These are phyloP conservation scores for Bipolaris bicolor DNA, from an alignment of 2,329 filamentous ascomycete genomes.

Conservation along the genomic window DNA sequence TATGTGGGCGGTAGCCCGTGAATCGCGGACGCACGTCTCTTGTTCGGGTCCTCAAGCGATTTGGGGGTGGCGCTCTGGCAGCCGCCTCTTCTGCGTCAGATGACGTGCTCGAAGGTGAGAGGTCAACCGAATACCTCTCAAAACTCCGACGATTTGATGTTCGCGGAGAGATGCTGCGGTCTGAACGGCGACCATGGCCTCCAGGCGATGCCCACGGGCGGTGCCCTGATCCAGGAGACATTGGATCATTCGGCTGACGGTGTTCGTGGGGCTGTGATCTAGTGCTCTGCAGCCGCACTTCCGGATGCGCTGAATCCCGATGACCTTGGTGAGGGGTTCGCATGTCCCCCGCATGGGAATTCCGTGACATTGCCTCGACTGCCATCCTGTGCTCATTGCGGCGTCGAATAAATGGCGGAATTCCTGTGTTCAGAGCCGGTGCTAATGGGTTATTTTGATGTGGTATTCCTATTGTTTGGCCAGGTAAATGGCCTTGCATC, in stretches of 20 bases:
- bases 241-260: slow-evolving; percentile 15
- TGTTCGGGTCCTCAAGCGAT: slow-evolving; percentile 21
- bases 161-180: slow-evolving; percentile 36
- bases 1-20: slow-evolving; percentile 13
- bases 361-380: slow-evolving; percentile 12
- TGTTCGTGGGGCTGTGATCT: slow-evolving; percentile 24
- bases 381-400: slow-evolving; percentile 9
- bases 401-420: slow-evolving; percentile 5
- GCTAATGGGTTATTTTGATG: slow-evolving; percentile 4
- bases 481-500: slow-evolving; percentile 10
- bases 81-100: slow-evolving; percentile 37
- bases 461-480: slow-evolving; percentile 5
- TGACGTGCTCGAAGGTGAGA: slow-evolving; percentile 27
- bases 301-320: slow-evolving; percentile 14
- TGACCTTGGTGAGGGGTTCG: slow-evolving; percentile 16
- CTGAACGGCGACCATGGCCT: slow-evolving; percentile 28
- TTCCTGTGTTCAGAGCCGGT: slow-evolving; percentile 3
- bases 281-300: slow-evolving; percentile 4
- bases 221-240: slow-evolving; percentile 17
- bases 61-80: slow-evolving; percentile 28
- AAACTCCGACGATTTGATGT: slow-evolving; percentile 42
- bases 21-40: slow-evolving; percentile 26
- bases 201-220: slow-evolving; percentile 18
- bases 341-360: slow-evolving; percentile 9
- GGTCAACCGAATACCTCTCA: slow-evolving; percentile 39